Evolutionary conservation across 129 eudicot species (phyloP), one percentile per base, ranked within the genome.

Genomic region (Daucus carota): DNA sequence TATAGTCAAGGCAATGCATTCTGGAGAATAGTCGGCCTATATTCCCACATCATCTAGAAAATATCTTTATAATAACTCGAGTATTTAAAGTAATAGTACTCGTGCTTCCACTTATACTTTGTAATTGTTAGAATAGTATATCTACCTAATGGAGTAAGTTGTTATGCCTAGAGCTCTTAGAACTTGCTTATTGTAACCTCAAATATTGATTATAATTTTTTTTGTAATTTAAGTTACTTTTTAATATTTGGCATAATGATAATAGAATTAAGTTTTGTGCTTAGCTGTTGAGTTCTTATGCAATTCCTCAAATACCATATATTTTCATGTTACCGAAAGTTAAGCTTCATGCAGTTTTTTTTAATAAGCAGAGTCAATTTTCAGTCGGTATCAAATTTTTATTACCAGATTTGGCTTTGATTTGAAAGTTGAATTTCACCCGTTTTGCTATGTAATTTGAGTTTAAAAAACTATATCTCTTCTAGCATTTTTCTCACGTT

Each of bases 401-500:
- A 63, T 13, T 32, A 31, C 70, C 70, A 28, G 69, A 11, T 62
- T 62, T 62, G 70, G 70, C 34, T 29, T 29, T 29, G 29, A 31
- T 29, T 12, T 10, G 40, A 26, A 63, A 14, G 11, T 63, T 14
- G 8, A 63, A 29, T 13, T 11, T 63, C 2, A 29, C 40, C 9
- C 2, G 65, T 63, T 63, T 13, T 12, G 0, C 38, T 63, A 29
- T 63, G 29, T 5, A 63, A 3, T 28, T 0, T 28, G 16, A 62
- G 4, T 17, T 63, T 28, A 29, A 57, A 31, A 29, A 22, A n/a
- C 46, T 42, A 34, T 78, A 28, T n/a, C 29, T 76, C 73, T 26
- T 69, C 32, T 63, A 43, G 43, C 12, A 42, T 24, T 46, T 72
- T 76, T 70, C 85, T 81, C 69, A 80, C 32, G 7, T 70, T 50